Evolutionary conservation across 2,329 filamentous ascomycete genomes (phyloP).

Genomic region (Pyrenochaeta sp.): DNA sequence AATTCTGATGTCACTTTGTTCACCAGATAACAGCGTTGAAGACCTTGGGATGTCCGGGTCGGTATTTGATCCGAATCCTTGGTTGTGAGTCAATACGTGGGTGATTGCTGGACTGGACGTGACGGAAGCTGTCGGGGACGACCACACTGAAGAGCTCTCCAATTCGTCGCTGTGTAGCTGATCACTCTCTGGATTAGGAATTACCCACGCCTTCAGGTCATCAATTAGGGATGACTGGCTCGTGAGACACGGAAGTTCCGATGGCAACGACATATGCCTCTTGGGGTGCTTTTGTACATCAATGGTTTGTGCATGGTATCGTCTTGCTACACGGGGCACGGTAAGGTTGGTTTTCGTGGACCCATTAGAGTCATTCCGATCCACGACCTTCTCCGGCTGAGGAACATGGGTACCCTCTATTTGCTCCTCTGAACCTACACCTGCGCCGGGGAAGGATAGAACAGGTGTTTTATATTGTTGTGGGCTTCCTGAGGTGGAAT

Average conservation of each 20-base stretch:
- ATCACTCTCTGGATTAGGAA: slow-evolving; percentile 16
- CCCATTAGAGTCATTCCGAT: slow-evolving; percentile 25
- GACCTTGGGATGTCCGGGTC: background rate
- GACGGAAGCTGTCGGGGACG: slow-evolving; percentile 8
- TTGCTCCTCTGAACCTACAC: slow-evolving; percentile 1
- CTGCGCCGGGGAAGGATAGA: background rate
- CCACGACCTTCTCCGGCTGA: slow-evolving; percentile 23
- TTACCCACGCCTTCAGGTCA: slow-evolving; percentile 31
- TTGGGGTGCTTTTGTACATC: slow-evolving; percentile 18
- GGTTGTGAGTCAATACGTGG: background rate
- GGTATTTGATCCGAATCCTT: background rate
- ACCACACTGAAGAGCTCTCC: background rate
- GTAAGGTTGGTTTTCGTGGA: slow-evolving; percentile 19
- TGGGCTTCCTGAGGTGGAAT: slow-evolving; percentile 2
- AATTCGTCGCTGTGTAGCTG: slow-evolving; percentile 3
- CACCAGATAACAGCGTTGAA: background rate
- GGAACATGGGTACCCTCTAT: slow-evolving; percentile 5
- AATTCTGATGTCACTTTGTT: background rate
- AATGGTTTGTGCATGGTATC: slow-evolving; percentile 24
- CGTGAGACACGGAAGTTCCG: slow-evolving; percentile 23
- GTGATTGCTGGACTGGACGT: slow-evolving; percentile 7
- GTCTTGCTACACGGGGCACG: slow-evolving; percentile 21
- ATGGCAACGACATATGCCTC: slow-evolving; percentile 26
- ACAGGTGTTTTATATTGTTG: slow-evolving; percentile 6
- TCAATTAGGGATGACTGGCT: slow-evolving; percentile 31